Evolutionary conservation across 495 filamentous ascomycete genomes (phyloP).

Genomic region (Pseudevernia furfuracea): DNA sequence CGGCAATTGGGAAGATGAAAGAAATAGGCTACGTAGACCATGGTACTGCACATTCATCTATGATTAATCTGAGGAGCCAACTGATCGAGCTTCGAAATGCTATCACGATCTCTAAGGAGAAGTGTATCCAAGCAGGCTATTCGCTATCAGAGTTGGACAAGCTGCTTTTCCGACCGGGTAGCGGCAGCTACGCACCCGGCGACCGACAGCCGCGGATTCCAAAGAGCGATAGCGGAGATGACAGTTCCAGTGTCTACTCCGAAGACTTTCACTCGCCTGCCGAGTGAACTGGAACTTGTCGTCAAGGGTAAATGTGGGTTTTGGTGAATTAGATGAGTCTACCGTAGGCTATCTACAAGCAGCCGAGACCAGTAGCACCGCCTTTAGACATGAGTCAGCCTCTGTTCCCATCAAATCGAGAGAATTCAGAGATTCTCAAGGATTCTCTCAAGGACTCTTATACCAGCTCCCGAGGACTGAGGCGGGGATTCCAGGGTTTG

Average conservation of each 20-base stretch:
- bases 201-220: not conserved
- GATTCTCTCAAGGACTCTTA: too few relatives aligned
- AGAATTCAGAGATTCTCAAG: not conserved
- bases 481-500: not conserved
- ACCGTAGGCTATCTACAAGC: not conserved
- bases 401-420: not conserved
- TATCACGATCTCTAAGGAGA: not conserved
- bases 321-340: not conserved
- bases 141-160: conserved; percentile 1
- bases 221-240: not conserved
- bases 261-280: not conserved
- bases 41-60: not conserved
- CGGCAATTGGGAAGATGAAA: not conserved
- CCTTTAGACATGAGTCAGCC: not conserved
- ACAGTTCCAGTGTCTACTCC: not conserved
- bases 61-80: not conserved
- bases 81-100: not conserved
- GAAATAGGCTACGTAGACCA: not conserved
- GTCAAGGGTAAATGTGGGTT: not conserved
- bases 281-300: not conserved
- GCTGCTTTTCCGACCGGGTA: not conserved
- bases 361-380: not conserved
- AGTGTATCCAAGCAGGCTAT: not conserved
- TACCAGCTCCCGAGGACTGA: not conserved
- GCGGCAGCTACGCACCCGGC: not conserved